Conservation (phyloP, 176 grass and related monocot species). For the Pontederia crassipes region DNA sequence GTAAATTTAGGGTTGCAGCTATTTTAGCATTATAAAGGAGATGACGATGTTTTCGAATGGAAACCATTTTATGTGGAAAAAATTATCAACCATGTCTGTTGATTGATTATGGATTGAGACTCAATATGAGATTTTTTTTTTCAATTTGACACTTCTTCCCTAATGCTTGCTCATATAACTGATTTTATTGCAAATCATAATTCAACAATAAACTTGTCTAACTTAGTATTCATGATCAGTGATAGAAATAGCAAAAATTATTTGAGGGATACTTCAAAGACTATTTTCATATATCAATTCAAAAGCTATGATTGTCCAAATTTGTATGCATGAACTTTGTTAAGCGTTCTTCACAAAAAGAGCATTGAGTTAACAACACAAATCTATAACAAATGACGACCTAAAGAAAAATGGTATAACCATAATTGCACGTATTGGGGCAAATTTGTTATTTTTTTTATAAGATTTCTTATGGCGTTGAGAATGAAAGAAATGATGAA, state of each 20-base stretch:
- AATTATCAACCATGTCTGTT: too few relatives aligned
- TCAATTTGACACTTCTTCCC: too few relatives aligned
- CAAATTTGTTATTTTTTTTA: conserved; percentile 31
- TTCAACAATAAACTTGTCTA: conserved; percentile 26
- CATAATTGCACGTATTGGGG: conserved; percentile 55
- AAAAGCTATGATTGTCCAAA: conserved; percentile 47
- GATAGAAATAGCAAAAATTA: conserved; percentile 59
- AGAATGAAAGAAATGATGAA: conserved; percentile 32
- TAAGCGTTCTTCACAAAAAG: conserved; percentile 28
- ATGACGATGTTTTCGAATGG: too few relatives aligned
- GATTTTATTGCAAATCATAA: not conserved
- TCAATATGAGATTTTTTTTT: too few relatives aligned
- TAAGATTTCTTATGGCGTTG: conserved; percentile 34
- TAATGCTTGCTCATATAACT: too few relatives aligned
- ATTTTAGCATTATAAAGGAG: too few relatives aligned
- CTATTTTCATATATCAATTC: conserved; percentile 74
- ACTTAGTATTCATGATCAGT: conserved; percentile 24
- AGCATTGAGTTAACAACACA: conserved; percentile 52
- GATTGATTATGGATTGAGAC: too few relatives aligned
- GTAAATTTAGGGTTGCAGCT: too few relatives aligned
- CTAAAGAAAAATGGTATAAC: conserved; percentile 56
- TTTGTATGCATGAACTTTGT: conserved; percentile 34
- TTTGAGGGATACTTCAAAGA: conserved; percentile 71
- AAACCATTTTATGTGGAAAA: too few relatives aligned
- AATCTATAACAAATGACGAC: conserved; percentile 56